Evolutionary conservation across 225 moss, liverwort and hornwort species (phyloP).

Genomic region (Thuidium tamariscinum): DNA sequence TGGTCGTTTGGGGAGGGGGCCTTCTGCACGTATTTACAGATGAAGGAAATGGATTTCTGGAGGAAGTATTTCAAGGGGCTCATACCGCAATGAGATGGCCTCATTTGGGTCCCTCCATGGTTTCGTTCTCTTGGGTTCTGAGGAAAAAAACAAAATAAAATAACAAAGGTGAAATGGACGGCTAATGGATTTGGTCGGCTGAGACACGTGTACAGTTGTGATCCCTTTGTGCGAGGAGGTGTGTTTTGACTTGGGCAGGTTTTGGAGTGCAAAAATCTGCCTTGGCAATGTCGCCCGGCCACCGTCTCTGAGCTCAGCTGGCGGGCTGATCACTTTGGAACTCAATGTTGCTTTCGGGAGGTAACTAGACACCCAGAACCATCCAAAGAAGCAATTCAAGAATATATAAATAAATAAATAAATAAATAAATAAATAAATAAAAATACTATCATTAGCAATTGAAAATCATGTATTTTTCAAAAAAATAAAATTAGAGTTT

Average conservation of each 20-base stretch:
- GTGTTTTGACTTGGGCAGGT: neutral
- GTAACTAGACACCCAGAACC: neutral
- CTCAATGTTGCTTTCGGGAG: neutral
- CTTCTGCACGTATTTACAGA: conserved; percentile 6
- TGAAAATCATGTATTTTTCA: neutral
- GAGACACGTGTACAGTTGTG: neutral
- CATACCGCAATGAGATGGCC: neutral
- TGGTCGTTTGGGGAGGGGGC: too few species aligned
- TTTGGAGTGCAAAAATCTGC: neutral
- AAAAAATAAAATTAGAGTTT: neutral
- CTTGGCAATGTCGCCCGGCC: neutral
- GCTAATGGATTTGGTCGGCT: neutral
- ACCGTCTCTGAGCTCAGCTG: neutral
- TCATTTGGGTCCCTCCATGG: neutral
- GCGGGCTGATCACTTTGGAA: neutral
- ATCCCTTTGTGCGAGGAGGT: neutral
- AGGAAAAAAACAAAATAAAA: too few species aligned
- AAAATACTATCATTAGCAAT: too few species aligned
- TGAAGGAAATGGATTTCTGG: neutral
- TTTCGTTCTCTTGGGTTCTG: neutral
- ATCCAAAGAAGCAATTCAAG: too few species aligned
- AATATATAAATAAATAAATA: too few species aligned
- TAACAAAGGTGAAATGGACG: neutral
- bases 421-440: too few species aligned
- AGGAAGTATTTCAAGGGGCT: neutral